phyloP scores from a whole-genome alignment of 2,329 filamentous ascomycete genomes.

The Sordariomycetes sp. region DNA sequence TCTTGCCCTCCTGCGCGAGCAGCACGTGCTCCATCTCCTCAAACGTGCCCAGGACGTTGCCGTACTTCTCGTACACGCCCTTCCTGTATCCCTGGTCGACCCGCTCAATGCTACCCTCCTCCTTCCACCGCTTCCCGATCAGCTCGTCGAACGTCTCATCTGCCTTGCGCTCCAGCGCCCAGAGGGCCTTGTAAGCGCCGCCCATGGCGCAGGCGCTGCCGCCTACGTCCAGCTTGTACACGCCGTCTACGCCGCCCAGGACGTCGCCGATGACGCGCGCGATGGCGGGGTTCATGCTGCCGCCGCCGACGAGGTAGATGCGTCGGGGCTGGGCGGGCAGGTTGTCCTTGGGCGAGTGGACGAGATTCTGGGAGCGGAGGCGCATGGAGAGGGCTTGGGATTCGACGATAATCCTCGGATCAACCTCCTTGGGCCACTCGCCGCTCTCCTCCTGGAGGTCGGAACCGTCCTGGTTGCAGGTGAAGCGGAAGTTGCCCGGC shows the following conservation, averaged over 20 bases:
- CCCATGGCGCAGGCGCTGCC: slow-evolving; percentile 92
- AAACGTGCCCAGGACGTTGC: slow-evolving; percentile 66
- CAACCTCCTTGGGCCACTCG: slow-evolving; percentile 48
- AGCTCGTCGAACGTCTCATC: slow-evolving; percentile 81
- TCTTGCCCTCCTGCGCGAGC: slow-evolving; percentile 30
- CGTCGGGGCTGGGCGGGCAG: slow-evolving; percentile 79
- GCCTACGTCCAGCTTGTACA: slow-evolving; percentile 88
- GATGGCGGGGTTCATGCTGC: slow-evolving; percentile 82
- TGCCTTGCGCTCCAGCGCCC: slow-evolving; percentile 65
- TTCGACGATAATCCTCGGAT: slow-evolving; percentile 82
- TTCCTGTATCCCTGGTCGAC: slow-evolving; percentile 74
- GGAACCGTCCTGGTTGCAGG: slow-evolving; percentile 42
- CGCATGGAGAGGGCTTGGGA: slow-evolving; percentile 91
- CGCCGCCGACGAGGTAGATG: slow-evolving; percentile 91
- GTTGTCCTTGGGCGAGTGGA: slow-evolving; percentile 39
- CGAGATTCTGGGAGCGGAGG: slow-evolving; percentile 71
- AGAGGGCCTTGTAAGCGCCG: slow-evolving; percentile 91
- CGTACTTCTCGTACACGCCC: slow-evolving; percentile 70
- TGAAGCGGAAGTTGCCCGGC: slow-evolving; percentile 81
- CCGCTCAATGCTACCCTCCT: slow-evolving; percentile 72
- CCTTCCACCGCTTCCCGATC: slow-evolving; percentile 75
- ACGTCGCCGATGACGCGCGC: slow-evolving; percentile 78
- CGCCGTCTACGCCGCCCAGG: slow-evolving; percentile 78
- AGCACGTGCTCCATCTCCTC: slow-evolving; percentile 64
- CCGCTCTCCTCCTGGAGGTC: slow-evolving; percentile 28